Evolutionary conservation across 306 rosid species (phyloP), one percentile per base, ranked within the genome.

Genomic region (Ceratonia siliqua): DNA sequence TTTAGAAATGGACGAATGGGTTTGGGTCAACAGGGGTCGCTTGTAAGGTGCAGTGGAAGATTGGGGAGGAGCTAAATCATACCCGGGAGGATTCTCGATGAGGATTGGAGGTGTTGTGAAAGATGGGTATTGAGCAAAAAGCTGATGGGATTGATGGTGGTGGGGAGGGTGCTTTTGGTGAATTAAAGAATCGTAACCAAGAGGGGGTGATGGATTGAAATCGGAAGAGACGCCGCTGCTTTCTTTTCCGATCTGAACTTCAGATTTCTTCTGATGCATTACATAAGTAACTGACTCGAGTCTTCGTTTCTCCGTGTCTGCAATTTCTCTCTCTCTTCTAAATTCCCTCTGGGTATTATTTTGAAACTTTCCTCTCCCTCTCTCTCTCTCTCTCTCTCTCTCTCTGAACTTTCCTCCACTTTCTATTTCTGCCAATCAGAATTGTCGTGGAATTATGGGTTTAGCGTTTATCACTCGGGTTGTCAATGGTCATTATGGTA

Each of bases 11-110:
- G 92, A 85, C 6, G 92, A 73, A 50, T 45, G 79, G 66, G 78
- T 52, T 55, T 85, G 87, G 71, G 85, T 82, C 73, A 84, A 77
- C 28, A 85, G 85, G 24, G 92, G 79, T 39, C 92, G 80, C 80
- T 86, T 82, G 68, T 89, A 89, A 18, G 90, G 90, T 41, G 85
- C 81, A 22, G 86, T 68, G 4, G 83, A 54, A 46, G 73, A 64
- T 54, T 46, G 77, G 1, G n/a, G n/a, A n/a, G n/a, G n/a, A n/a
- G n/a, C n/a, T n/a, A n/a, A n/a, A 6, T 69, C 79, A 64, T 65
- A 63, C 57, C 72, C 45, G n/a, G 77, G 68, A 21, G 83, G 87
- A 14, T 79, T 75, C 18, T 85, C 80, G 0, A 69, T 25, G 20
- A 76, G 58, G 74, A 83, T 75, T 18, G n/a, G n/a, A n/a, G n/a